These are phyloP conservation scores for Avena eriantha DNA, from an alignment of 176 grass and related monocot genomes.

Conservation along the genomic window DNA sequence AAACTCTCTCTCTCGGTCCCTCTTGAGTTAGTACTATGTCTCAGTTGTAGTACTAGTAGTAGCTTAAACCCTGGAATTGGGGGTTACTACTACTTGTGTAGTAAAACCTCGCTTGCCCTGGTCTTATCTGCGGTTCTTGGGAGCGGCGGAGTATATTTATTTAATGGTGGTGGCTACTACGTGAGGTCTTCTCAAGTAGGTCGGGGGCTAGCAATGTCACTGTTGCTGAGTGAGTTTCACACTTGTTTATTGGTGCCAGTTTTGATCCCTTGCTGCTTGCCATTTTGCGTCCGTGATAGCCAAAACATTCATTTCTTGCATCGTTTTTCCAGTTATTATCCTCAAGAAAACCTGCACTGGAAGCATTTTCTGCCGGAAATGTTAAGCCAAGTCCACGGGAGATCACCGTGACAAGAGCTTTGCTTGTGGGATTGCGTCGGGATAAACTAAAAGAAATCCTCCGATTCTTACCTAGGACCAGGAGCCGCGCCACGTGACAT, in stretches of 20 bases:
- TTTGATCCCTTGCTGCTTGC: neutral
- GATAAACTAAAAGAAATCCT: neutral
- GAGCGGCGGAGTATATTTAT: constrained; percentile 38
- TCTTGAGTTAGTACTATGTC: neutral
- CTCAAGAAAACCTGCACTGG: neutral
- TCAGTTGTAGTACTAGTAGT: neutral
- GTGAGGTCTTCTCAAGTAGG: constrained; percentile 38
- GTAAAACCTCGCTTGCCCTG: constrained; percentile 42
- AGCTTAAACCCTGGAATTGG: constrained; percentile 46
- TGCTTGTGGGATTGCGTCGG: constrained; percentile 50
- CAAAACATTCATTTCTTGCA: neutral
- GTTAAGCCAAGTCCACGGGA: neutral
- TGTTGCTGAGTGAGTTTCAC: neutral
- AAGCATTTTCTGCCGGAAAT: neutral
- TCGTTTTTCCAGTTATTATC: neutral
- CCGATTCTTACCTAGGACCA: neutral
- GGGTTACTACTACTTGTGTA: constrained; percentile 15
- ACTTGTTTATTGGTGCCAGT: neutral
- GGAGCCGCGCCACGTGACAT: constrained; percentile 42
- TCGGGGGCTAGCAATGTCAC: constrained; percentile 30
- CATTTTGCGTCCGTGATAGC: neutral
- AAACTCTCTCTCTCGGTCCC: neutral
- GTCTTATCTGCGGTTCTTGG: constrained; percentile 39
- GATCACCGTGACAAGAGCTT: neutral
- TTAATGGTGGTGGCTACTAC: constrained; percentile 32